A percentile compares a stretch with the other conserved stretches of the same genome.
phyloP scores from a whole-genome alignment of 768 basidiomycete species.

The Phylloporus sp. region DNA sequence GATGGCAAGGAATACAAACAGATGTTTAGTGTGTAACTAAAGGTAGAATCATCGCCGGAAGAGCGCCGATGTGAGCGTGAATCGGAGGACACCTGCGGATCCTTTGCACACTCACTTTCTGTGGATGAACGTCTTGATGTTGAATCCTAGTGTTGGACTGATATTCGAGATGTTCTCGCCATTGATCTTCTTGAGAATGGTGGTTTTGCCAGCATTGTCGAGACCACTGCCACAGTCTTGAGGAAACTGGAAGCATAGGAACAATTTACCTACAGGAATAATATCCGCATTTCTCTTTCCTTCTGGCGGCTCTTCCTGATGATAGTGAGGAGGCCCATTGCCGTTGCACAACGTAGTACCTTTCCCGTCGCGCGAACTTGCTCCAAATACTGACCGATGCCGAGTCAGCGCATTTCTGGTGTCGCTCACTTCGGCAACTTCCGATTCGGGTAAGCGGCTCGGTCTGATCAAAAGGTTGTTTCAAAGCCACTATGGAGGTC shows the following conservation, averaged over 20 bases:
- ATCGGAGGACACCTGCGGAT: constrained; percentile 15
- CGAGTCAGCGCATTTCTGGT: too few species aligned
- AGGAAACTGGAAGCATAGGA: constrained; percentile 8
- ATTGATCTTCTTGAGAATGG: constrained; percentile 91
- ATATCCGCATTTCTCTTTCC: constrained; percentile 92
- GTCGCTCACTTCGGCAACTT: too few species aligned
- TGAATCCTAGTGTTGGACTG: constrained; percentile 95
- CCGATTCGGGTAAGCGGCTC: too few species aligned
- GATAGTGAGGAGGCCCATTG: constrained; percentile 93
- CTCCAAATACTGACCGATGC: too few species aligned
- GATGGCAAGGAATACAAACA: constrained; percentile 27
- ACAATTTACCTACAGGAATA: constrained; percentile 69
- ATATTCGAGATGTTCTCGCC: constrained; percentile 85
- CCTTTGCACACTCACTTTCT: constrained; percentile 57
- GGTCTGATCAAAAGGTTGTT: too few species aligned
- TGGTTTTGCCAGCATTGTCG: constrained; percentile 98
- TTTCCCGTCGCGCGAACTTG: too few species aligned
- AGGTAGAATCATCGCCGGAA: constrained; percentile 24
- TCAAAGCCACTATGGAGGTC: too few species aligned
- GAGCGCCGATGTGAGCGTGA: constrained; percentile 15
- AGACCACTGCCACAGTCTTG: constrained; percentile 61
- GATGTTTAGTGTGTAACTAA: constrained; percentile 41
- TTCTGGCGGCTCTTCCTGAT: constrained; percentile 95
- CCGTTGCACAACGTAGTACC: too few species aligned
- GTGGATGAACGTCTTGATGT: constrained; percentile 95